A percentile compares a stretch with the other conserved stretches of the same genome.
Conservation (phyloP, 768 basidiomycete species). For the Dacryopinax spathularia region DNA sequence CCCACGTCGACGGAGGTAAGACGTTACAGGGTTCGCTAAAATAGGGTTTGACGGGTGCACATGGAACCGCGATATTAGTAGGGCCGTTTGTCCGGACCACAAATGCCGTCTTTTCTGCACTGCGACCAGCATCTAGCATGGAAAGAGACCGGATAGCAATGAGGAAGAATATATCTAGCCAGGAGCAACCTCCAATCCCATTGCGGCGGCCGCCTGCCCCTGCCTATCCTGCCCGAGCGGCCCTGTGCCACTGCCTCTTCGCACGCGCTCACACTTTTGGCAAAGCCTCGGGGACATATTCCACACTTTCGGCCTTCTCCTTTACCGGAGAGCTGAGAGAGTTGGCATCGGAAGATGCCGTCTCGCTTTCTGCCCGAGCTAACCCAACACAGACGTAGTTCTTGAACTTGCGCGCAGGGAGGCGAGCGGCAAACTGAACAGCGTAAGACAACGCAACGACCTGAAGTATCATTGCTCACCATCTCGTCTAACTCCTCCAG, state of each 20-base stretch:
- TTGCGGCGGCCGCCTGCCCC: too few relatives aligned
- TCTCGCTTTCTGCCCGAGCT: not conserved
- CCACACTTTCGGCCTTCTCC: not conserved
- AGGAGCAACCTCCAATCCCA: too few relatives aligned
- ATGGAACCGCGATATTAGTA: not conserved
- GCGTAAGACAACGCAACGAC: not conserved
- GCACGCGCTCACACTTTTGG: not conserved
- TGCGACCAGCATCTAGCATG: not conserved
- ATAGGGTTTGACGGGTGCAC: not conserved
- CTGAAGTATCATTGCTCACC: not conserved
- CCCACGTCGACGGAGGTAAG: not conserved
- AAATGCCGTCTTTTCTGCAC: not conserved
- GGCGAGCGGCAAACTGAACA: not conserved
- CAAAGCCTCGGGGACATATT: not conserved
- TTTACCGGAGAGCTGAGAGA: not conserved
- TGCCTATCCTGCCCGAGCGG: too few relatives aligned
- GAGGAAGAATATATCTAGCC: not conserved
- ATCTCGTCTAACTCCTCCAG: not conserved
- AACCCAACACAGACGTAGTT: not conserved
- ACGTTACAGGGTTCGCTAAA: not conserved
- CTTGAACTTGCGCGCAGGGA: not conserved
- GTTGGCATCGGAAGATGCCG: not conserved
- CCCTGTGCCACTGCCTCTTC: not conserved
- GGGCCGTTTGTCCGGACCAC: not conserved
- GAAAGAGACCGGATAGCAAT: not conserved